Evolutionary conservation across 2,329 filamentous ascomycete species (phyloP).

Genomic region (Hirsutella rhossiliensis): DNA sequence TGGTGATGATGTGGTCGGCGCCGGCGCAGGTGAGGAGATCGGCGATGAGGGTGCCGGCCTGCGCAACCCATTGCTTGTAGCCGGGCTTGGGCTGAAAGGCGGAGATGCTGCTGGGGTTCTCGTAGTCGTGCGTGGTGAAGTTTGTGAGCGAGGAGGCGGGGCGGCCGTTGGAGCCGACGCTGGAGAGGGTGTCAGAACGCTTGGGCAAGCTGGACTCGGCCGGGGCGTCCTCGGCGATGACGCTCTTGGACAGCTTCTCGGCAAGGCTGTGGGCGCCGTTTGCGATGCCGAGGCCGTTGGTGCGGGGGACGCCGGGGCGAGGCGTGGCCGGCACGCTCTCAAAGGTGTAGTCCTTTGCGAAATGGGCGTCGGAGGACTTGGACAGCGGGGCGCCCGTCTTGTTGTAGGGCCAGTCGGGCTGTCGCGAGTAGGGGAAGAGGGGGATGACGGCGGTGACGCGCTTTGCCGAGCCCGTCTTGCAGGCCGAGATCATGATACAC

Average conservation of each 20-base stretch:
- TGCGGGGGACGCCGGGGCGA: slow-evolving; percentile 56
- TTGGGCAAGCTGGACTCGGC: slow-evolving; percentile 14
- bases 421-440: slow-evolving; percentile 91
- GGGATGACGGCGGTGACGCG: slow-evolving; percentile 92
- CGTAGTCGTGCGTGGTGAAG: slow-evolving; percentile 54
- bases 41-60: slow-evolving; percentile 88
- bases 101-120: slow-evolving; percentile 42
- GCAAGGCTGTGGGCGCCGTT: slow-evolving; percentile 60
- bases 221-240: slow-evolving; percentile 35
- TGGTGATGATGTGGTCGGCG: slow-evolving; percentile 88
- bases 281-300: slow-evolving; percentile 46
- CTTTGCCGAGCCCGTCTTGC: slow-evolving; percentile 55
- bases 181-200: slow-evolving; percentile 23
- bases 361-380: slow-evolving; percentile 36
- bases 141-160: slow-evolving; percentile 28
- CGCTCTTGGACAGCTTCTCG: slow-evolving; percentile 58
- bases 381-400: slow-evolving; percentile 94
- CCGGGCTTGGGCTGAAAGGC: slow-evolving; percentile 71
- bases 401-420: slow-evolving; percentile 95
- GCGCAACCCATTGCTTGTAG: slow-evolving; percentile 97
- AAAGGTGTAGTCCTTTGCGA: slow-evolving; percentile 64
- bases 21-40: slow-evolving; percentile 92
- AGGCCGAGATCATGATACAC: slow-evolving; percentile 96
- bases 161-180: slow-evolving; percentile 19
- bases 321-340: slow-evolving; percentile 87